Base-by-base conservation (phyloP, 2,329 filamentous ascomycete genomes). In the Tolypocladium inflatum region DNA sequence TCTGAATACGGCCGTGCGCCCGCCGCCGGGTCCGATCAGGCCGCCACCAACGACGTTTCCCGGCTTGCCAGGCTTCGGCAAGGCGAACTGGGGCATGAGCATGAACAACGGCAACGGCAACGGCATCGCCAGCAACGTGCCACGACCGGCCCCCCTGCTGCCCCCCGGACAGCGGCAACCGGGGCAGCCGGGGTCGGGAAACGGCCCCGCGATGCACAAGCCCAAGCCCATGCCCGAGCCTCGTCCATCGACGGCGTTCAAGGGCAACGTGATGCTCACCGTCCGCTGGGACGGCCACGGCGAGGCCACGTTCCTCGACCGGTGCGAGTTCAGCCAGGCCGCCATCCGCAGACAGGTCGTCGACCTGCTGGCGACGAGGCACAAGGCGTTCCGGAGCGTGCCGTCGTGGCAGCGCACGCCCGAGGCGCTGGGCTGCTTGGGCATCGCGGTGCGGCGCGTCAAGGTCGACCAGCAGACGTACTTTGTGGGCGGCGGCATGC, bases 291-390 rank as follows among this genome's bases (percentile, higher is more conserved):
- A 54, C 6, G 65, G 64, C 41, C 67, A 65, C 23, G 70, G 69
- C 45, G 62, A 66, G 60, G 63, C 65, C 43, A 69, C 68, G 53
- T 60, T 72, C 55, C 62, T 70, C 35, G 70, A 66, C 19, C 60
- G 65, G 43, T 66, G 67, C 54, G 57, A 56, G 15, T 66, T 66
- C 42, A 64, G 62, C 33, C 41, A 82, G 63, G 78, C 76, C 4
- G 61, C 57, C 17, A 56, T 71, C 13, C 59, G 63, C 55, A 55
- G 55, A 35, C 57, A 63, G 30, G 63, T 66, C 23, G 35, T 61
- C 15, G 57, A 58, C 41, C 61, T 70, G 21, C 61, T 68, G 21
- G 58, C 60, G 3, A 54, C 58, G 26, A 61, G 61, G 11, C 60
- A 61, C n/a, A 19, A 42, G 23, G 52, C 55, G 23, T 67, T 66